These are phyloP conservation scores for Curvularia verruculosa DNA, from an alignment of 2,329 filamentous ascomycete species.

Conservation along the genomic window DNA sequence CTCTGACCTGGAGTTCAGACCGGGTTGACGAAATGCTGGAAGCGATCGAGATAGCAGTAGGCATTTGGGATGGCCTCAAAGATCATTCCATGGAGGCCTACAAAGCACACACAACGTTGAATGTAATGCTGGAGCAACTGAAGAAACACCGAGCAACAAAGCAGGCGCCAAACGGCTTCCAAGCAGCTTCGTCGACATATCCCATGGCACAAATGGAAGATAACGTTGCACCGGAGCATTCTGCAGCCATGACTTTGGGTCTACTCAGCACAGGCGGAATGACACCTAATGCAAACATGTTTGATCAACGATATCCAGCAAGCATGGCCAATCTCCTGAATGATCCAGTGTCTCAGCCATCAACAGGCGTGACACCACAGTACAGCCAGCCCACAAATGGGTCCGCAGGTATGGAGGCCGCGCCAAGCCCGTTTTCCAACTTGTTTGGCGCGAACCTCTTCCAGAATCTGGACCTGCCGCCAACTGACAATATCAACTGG, in stretches of 20 bases:
- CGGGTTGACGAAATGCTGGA: constrained; percentile 74
- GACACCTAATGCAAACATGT: constrained; percentile 57
- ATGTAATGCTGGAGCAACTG: constrained; percentile 83
- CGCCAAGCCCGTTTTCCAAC: constrained; percentile 60
- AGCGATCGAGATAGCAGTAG: constrained; percentile 72
- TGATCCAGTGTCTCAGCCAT: constrained; percentile 40
- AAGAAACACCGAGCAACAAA: constrained; percentile 55
- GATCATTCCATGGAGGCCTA: constrained; percentile 86
- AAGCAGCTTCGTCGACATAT: constrained; percentile 38
- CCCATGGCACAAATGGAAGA: constrained; percentile 53
- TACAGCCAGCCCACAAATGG: constrained; percentile 44
- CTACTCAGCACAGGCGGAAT: constrained; percentile 68
- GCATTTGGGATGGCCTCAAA: constrained; percentile 80
- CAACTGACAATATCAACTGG: constrained; percentile 63
- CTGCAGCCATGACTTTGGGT: constrained; percentile 72
- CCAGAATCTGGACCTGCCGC: constrained; percentile 61
- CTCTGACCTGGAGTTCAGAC: constrained; percentile 55
- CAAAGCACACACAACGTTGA: constrained; percentile 82
- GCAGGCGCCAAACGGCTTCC: constrained; percentile 40
- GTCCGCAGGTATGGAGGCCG: constrained; percentile 44
- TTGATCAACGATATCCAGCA: constrained; percentile 48
- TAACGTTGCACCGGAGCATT: constrained; percentile 65
- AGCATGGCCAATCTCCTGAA: constrained; percentile 49
- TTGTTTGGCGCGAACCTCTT: constrained; percentile 59
- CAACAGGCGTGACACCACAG: constrained; percentile 43